phyloP scores from a whole-genome alignment of 2,329 filamentous ascomycete species.

The Cadophora sp. region DNA sequence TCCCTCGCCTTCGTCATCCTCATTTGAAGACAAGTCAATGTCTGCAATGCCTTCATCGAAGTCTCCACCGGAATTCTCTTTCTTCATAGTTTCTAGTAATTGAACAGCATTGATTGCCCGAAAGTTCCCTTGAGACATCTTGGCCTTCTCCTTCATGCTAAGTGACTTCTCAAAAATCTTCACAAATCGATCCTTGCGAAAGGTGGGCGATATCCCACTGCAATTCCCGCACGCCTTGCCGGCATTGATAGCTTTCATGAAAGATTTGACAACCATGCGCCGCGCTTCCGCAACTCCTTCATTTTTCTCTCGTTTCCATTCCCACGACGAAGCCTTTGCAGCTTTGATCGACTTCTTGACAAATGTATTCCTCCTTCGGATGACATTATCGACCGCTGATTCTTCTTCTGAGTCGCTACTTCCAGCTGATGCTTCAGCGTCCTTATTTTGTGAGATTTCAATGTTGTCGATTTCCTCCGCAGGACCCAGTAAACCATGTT shows the following conservation, averaged over 20 bases:
- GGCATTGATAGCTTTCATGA: conserved; percentile 75
- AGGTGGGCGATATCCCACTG: conserved; percentile 77
- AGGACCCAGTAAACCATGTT: conserved; percentile 79
- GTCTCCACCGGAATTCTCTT: conserved; percentile 44
- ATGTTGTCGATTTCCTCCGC: conserved; percentile 58
- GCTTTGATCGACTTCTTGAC: conserved; percentile 76
- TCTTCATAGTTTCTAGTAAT: conserved; percentile 48
- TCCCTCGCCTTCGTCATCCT: conserved; percentile 52
- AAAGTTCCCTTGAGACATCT: conserved; percentile 75
- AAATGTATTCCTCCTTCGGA: conserved; percentile 67
- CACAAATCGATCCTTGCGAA: conserved; percentile 87
- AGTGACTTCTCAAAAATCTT: conserved; percentile 93
- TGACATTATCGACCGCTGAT: conserved; percentile 54
- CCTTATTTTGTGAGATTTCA: conserved; percentile 38
- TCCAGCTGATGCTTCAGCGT: conserved; percentile 28
- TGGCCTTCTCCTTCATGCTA: conserved; percentile 74
- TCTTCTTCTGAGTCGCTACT: conserved; percentile 42
- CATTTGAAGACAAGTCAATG: conserved; percentile 60
- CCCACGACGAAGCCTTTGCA: conserved; percentile 51
- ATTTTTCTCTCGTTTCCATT: conserved; percentile 67
- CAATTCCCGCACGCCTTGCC: conserved; percentile 72
- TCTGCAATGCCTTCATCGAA: conserved; percentile 74
- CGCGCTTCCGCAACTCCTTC: conserved; percentile 83
- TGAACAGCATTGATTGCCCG: conserved; percentile 49
- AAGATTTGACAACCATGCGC: conserved; percentile 78